phyloP scores from a whole-genome alignment of 1,284 basidiomycete genomes.

The Coniferiporia weirii region DNA sequence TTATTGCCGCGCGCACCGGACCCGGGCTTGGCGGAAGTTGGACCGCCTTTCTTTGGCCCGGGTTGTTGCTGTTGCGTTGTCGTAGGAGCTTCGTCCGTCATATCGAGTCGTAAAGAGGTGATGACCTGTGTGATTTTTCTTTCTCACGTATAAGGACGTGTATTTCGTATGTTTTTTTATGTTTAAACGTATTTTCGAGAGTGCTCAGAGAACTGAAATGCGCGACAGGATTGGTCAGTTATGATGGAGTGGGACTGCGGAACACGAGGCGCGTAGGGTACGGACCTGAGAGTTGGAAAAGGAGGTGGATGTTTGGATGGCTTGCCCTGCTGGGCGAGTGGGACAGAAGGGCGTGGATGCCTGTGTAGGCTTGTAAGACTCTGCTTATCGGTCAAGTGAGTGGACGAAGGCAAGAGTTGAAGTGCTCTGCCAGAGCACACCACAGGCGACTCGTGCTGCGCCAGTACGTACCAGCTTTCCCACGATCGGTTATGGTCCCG shows the following conservation, averaged over 20 bases:
- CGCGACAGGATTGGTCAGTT: not conserved
- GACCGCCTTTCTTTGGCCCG: constrained; percentile 24
- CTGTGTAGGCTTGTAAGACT: constrained; percentile 49
- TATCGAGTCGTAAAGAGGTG: constrained; percentile 63
- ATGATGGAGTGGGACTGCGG: constrained; percentile 4
- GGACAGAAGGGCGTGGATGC: constrained; percentile 55
- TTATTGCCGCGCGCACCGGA: constrained; percentile 15
- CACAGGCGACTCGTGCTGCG: constrained; percentile 27
- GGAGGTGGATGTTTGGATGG: constrained; percentile 45
- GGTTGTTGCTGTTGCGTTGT: constrained; percentile 38
- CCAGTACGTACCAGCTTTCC: constrained; percentile 17
- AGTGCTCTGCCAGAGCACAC: not conserved
- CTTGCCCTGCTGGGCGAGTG: constrained; percentile 87
- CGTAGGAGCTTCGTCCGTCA: constrained; percentile 72
- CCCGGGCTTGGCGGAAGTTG: not conserved
- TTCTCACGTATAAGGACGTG: constrained; percentile 34
- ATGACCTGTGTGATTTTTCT: constrained; percentile 27
- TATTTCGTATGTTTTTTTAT: constrained; percentile 46
- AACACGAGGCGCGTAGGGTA: constrained; percentile 18
- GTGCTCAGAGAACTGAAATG: constrained; percentile 17
- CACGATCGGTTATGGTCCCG: constrained; percentile 14
- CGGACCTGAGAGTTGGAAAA: constrained; percentile 45
- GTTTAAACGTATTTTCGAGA: constrained; percentile 17
- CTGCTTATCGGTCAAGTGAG: constrained; percentile 29
- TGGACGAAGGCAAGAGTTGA: constrained; percentile 1